Base-by-base conservation (phyloP, 129 eudicot genomes). In the Chrysanthemum lavandulifolium region DNA sequence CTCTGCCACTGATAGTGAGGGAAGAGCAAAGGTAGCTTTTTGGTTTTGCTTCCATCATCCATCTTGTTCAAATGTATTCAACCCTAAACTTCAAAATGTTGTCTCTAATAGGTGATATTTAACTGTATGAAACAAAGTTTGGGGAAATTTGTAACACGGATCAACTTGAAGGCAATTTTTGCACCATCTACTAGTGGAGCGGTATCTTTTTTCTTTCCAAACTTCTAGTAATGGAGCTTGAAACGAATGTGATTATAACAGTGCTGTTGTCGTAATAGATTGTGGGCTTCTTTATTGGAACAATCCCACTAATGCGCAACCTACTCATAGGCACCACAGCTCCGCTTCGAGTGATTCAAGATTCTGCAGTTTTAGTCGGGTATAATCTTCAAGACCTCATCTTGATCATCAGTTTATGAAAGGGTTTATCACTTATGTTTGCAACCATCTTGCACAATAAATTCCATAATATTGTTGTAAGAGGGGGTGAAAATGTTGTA, bases 181-280 rank as follows among this genome's bases (percentile, higher is more conserved):
- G 96, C 97, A 8, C 97, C 96, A 69, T 91, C 97, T 19, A 91
- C 92, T 10, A 73, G 21, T 23, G 96, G 86, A 86, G 96, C 87
- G 82, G 97, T 91, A 88, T 61, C 25, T 31, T 10, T 18, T 21
- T 57, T 43, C 19, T 67, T 27, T 8, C 47, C 31, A 45, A 25
- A 45, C 57, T 31, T 9, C 29, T 48, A 12, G 5, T 57, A 7
- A 40, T 8, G 47, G 47, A 40, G 47, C 47, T 40, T 40, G 10
- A 40, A 6, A 40, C 47, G 47, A 40, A 53, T 13, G 1, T 14
- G 58, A 3, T 53, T 53, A 5, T 76, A 57, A 76, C 73, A 50
- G 1, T 21, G 65, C 53, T 4, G 21, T 70, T 64, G 13, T 75
- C 4, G 2, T 67, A 65, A 80, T 1, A 90, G 97, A 79, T 87